Percentiles rank a stretch among this genome's conserved stretches.
phyloP scores from a whole-genome alignment of 1,284 basidiomycete species.

The Pholiota adiposa region DNA sequence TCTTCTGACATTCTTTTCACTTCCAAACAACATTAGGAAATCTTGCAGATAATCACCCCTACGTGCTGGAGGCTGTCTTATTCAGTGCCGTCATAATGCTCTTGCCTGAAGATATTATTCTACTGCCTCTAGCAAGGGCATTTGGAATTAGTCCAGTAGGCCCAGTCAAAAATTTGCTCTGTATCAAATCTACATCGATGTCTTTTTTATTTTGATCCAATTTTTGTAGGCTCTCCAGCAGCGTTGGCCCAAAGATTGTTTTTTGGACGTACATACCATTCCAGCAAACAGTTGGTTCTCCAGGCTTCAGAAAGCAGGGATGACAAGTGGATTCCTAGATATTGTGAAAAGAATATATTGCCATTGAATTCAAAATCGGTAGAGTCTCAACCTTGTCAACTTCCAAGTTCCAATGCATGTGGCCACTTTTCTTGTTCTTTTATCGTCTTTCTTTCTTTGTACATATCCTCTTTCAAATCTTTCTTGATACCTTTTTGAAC shows the following conservation, averaged over 20 bases:
- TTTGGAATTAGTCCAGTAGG: constrained; percentile 32
- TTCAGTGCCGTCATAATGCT: constrained; percentile 22
- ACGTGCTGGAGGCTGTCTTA: constrained; percentile 23
- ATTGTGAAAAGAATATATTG: background rate
- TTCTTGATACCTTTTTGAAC: too few species aligned
- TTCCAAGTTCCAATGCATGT: too few species aligned
- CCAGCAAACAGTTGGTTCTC: constrained; percentile 27
- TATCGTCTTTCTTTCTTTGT: too few species aligned
- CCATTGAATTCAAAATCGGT: background rate
- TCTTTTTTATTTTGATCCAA: background rate
- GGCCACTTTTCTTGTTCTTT: too few species aligned
- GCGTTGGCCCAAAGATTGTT: constrained; percentile 29
- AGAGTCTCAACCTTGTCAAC: background rate
- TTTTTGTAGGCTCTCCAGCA: constrained; percentile 24
- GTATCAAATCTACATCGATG: background rate
- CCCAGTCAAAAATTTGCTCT: constrained; percentile 27
- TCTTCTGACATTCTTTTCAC: background rate
- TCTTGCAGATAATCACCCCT: constrained; percentile 26
- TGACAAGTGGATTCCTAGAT: constrained; percentile 14
- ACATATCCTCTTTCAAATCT: too few species aligned
- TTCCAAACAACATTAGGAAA: constrained; percentile 17
- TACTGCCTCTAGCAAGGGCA: constrained; percentile 26
- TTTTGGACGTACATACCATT: constrained; percentile 22
- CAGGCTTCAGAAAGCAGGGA: constrained; percentile 22
- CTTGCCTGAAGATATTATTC: constrained; percentile 27